phyloP scores from a whole-genome alignment of 805 yeast genomes.

The Sungouiozyma ichnusensis region DNA sequence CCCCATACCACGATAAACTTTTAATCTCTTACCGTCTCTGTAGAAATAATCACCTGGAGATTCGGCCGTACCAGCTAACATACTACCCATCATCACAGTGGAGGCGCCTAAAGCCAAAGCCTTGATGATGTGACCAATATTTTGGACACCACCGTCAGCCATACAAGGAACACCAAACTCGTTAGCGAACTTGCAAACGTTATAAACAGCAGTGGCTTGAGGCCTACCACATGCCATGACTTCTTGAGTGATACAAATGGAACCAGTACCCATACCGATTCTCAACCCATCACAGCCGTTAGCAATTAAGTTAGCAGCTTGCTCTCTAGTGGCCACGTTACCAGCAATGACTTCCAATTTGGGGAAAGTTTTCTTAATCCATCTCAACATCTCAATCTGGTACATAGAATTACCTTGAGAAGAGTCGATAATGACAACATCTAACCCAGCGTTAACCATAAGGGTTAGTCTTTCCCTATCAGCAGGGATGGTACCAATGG shows the following conservation, averaged over 20 bases:
- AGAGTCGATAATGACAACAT: slow-evolving; percentile 90
- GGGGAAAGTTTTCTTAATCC: slow-evolving; percentile 75
- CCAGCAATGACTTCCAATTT: slow-evolving; percentile 88
- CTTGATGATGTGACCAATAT: slow-evolving; percentile 96
- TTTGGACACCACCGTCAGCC: slow-evolving; percentile 98
- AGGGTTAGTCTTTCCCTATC: slow-evolving; percentile 76
- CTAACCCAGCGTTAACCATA: slow-evolving; percentile 92
- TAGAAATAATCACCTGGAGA: slow-evolving; percentile 97
- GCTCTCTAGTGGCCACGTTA: slow-evolving; percentile 97
- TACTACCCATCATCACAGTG: slow-evolving; percentile 98
- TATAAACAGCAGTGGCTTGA: slow-evolving; percentile 97
- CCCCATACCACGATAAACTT: slow-evolving; percentile 99
- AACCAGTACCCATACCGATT: slow-evolving; percentile 99
- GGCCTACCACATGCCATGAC: slow-evolving; percentile 99
- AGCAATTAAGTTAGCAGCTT: slow-evolving; percentile 87
- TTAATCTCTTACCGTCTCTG: slow-evolving; percentile 96
- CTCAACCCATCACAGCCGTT: slow-evolving; percentile 98
- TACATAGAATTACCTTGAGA: slow-evolving; percentile 95
- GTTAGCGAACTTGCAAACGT: slow-evolving; percentile 87
- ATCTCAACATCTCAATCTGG: slow-evolving; percentile 88
- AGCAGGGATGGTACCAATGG: slow-evolving; percentile 86
- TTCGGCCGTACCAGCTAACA: slow-evolving; percentile 96
- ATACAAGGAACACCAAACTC: slow-evolving; percentile 96
- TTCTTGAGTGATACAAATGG: slow-evolving; percentile 98
- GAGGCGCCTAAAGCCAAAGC: slow-evolving; percentile 97